phyloP scores from a whole-genome alignment of 2,329 filamentous ascomycete species.

The Polychaeton citri region DNA sequence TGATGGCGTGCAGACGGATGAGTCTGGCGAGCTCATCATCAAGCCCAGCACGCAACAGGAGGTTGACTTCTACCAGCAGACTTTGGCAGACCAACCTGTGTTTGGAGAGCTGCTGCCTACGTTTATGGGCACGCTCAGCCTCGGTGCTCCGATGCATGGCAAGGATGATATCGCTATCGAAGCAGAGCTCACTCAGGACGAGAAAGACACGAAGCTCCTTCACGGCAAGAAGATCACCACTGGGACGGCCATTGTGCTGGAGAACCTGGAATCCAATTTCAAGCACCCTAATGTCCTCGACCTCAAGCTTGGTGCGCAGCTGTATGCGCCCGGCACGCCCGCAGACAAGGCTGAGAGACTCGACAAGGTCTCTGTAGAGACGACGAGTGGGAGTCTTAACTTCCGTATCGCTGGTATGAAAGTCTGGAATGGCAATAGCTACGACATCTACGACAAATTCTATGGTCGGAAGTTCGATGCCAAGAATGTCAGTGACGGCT shows the following conservation, averaged over 20 bases:
- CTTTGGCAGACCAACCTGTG: slow-evolving; percentile 49
- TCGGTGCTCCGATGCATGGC: slow-evolving; percentile 38
- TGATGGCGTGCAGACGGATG: slow-evolving; percentile 78
- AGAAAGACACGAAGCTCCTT: slow-evolving; percentile 28
- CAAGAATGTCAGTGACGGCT: slow-evolving; percentile 43
- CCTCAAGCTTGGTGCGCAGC: slow-evolving; percentile 71
- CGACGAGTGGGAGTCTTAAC: slow-evolving; percentile 46
- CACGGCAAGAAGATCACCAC: slow-evolving; percentile 57
- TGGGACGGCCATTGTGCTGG: slow-evolving; percentile 66
- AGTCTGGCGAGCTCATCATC: slow-evolving; percentile 73
- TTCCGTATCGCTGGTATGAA: slow-evolving; percentile 56
- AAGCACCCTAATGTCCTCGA: slow-evolving; percentile 80
- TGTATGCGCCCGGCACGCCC: slow-evolving; percentile 66
- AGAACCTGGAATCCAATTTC: slow-evolving; percentile 73
- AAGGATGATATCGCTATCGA: slow-evolving; percentile 6
- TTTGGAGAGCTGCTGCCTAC: slow-evolving; percentile 72
- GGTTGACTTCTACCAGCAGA: slow-evolving; percentile 78
- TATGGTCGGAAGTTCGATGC: slow-evolving; percentile 48
- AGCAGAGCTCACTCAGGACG: slow-evolving; percentile 11
- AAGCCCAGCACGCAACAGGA: slow-evolving; percentile 85
- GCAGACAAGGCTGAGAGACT: slow-evolving; percentile 44
- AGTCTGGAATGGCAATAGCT: slow-evolving; percentile 38
- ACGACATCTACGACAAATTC: slow-evolving; percentile 51
- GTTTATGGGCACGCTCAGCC: slow-evolving; percentile 65
- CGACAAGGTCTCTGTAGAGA: slow-evolving; percentile 45